Conservation (phyloP, 305 asterid genomes). For the Striga hermonthica region DNA sequence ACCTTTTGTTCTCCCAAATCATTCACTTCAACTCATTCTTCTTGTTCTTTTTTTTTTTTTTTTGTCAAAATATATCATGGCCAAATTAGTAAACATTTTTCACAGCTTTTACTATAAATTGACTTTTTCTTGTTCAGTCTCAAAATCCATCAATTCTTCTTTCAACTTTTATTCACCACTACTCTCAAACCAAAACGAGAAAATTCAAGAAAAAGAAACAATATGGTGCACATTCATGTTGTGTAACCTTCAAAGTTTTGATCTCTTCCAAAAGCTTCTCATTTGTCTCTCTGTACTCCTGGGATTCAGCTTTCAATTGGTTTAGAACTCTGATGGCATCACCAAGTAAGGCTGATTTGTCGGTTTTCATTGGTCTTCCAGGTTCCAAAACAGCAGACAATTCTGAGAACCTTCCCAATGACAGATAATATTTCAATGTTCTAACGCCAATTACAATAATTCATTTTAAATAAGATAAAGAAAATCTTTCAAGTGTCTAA, state of each 20-base stretch:
- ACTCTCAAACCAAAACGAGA: no score
- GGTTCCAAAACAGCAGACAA: slow-evolving; percentile 67
- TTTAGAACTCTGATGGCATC: slow-evolving; percentile 68
- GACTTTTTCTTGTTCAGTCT: no score
- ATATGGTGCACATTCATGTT: slow-evolving; percentile 4
- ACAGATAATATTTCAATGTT: slow-evolving; percentile 1
- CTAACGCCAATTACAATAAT: background rate
- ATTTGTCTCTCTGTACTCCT: slow-evolving; percentile 61
- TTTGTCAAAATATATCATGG: no score
- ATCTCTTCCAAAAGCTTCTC: slow-evolving; percentile 76
- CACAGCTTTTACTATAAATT: background rate
- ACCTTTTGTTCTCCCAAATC: no score
- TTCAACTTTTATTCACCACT: background rate
- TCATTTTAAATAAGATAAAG: background rate
- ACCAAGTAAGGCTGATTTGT: slow-evolving; percentile 76
- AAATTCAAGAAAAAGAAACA: background rate
- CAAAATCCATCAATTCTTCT: no score
- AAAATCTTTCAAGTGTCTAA: background rate
- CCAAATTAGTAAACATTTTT: no score
- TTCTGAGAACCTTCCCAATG: slow-evolving; percentile 61
- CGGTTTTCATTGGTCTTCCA: slow-evolving; percentile 71
- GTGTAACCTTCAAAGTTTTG: slow-evolving; percentile 56
- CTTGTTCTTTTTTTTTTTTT: no score
- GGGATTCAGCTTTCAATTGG: slow-evolving; percentile 66
- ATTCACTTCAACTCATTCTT: no score